Conservation (phyloP, 2,329 filamentous ascomycete genomes). For the Aspergillus ustus region DNA sequence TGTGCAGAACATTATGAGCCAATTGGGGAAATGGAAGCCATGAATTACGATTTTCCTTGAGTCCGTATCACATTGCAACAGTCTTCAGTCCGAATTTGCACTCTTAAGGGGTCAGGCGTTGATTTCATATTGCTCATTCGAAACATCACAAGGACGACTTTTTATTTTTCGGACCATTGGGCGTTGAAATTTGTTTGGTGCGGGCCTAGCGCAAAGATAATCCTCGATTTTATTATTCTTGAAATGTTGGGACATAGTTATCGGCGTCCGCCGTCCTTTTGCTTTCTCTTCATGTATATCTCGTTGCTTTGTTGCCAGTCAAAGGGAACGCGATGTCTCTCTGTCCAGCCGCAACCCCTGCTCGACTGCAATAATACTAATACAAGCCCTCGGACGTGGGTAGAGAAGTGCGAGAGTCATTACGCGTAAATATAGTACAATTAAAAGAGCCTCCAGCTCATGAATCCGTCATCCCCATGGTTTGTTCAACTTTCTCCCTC, state of each 20-base stretch:
- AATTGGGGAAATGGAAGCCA: constrained; percentile 53
- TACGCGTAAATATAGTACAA: constrained; percentile 27
- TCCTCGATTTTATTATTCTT: constrained; percentile 1
- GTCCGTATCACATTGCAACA: constrained; percentile 22
- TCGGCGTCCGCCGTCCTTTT: background rate
- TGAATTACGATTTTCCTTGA: constrained; percentile 35
- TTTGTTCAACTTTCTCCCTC: background rate
- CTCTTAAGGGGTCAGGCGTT: constrained; percentile 25
- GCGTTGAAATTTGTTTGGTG: background rate
- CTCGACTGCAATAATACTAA: constrained; percentile 11
- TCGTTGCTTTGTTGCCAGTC: background rate
- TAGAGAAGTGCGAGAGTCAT: constrained; percentile 16
- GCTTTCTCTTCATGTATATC: background rate
- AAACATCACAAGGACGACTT: constrained; percentile 9
- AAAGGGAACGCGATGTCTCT: background rate
- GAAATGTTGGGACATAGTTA: background rate
- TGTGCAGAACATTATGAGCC: constrained; percentile 55
- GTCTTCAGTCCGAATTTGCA: constrained; percentile 11
- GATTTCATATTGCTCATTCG: constrained; percentile 20
- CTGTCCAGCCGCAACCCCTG: background rate
- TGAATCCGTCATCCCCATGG: background rate
- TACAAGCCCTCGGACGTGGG: background rate
- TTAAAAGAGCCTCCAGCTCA: constrained; percentile 6
- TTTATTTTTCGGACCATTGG: background rate
- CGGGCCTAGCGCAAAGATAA: constrained; percentile 6